Conservation (phyloP, 768 basidiomycete species). For the Lactarius sp. region DNA sequence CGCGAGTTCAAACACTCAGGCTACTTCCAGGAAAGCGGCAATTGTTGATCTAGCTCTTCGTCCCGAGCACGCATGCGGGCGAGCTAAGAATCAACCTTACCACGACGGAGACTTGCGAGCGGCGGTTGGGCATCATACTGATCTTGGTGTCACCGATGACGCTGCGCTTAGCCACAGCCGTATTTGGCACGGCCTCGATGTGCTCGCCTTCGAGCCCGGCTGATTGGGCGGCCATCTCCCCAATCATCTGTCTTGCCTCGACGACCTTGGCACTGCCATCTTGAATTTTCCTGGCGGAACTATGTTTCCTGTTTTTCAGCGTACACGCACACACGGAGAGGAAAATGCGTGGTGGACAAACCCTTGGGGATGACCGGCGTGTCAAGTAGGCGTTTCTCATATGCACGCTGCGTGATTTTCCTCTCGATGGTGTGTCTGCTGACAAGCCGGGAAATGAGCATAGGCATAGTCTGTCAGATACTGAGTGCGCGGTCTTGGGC, state of each 20-base stretch:
- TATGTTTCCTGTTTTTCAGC: too few species aligned
- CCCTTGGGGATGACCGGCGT: conserved; percentile 94
- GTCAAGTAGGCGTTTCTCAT: conserved; percentile 86
- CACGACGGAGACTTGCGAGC: conserved; percentile 47
- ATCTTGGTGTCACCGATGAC: conserved; percentile 51
- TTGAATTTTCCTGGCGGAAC: conserved; percentile 70
- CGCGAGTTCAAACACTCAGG: conserved; percentile 72
- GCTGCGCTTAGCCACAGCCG: conserved; percentile 58
- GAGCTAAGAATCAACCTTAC: conserved; percentile 77
- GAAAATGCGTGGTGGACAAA: conserved; percentile 26
- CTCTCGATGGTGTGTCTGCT: conserved; percentile 88
- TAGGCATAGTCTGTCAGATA: conserved; percentile 84
- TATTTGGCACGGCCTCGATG: conserved; percentile 78
- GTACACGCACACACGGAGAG: too few species aligned
- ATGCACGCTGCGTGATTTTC: conserved; percentile 81
- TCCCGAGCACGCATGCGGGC: conserved; percentile 74
- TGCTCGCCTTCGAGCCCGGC: conserved; percentile 82
- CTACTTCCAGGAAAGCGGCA: conserved; percentile 70
- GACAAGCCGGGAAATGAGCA: conserved; percentile 83
- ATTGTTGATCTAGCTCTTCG: conserved; percentile 56
- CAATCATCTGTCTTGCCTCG: conserved; percentile 56
- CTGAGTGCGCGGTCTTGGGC: conserved; percentile 87
- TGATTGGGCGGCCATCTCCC: conserved; percentile 77
- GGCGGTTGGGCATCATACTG: conserved; percentile 82
- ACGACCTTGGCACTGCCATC: conserved; percentile 40